Evolutionary conservation across 805 yeast species (phyloP).

Genomic region (Pichia membranifaciens): DNA sequence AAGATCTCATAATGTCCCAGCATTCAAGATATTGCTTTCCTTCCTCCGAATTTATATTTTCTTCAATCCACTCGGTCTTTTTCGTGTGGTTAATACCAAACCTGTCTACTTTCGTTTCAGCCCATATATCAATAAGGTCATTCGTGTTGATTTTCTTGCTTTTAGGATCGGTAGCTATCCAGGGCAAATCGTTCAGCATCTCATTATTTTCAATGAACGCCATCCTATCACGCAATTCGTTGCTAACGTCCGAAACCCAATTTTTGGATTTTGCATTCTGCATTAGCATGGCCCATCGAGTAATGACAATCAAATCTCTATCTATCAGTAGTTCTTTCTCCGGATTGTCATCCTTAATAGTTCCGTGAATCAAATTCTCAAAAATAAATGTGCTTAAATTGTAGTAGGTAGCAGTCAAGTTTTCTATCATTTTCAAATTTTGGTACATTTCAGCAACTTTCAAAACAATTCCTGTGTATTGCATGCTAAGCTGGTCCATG

Average conservation of each 20-base stretch:
- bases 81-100: slow-evolving; percentile 7
- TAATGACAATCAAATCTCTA: slow-evolving; percentile 25
- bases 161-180: slow-evolving; percentile 2
- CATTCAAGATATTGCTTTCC: slow-evolving; percentile 19
- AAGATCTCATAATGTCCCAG: slow-evolving; percentile 23
- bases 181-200: slow-evolving; percentile 10
- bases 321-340: slow-evolving; percentile 25
- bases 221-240: slow-evolving; percentile 26
- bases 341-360: slow-evolving; percentile 14
- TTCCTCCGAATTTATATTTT: slow-evolving; percentile 16
- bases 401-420: slow-evolving; percentile 55
- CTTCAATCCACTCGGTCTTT: slow-evolving; percentile 20
- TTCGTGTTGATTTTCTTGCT: slow-evolving; percentile 12
- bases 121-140: slow-evolving; percentile 21
- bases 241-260: slow-evolving; percentile 11
- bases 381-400: slow-evolving; percentile 25
- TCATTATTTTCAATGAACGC: slow-evolving; percentile 22
- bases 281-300: slow-evolving; percentile 24
- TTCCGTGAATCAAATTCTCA: slow-evolving; percentile 22
- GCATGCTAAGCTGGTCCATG: slow-evolving; percentile 59
- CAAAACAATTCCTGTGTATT: slow-evolving; percentile 85
- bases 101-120: background rate
- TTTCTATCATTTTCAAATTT: slow-evolving; percentile 50
- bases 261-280: slow-evolving; percentile 8
- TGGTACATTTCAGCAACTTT: slow-evolving; percentile 87